phyloP scores from a whole-genome alignment of 1,284 basidiomycete genomes.

The Microbotryomycetes sp. region DNA sequence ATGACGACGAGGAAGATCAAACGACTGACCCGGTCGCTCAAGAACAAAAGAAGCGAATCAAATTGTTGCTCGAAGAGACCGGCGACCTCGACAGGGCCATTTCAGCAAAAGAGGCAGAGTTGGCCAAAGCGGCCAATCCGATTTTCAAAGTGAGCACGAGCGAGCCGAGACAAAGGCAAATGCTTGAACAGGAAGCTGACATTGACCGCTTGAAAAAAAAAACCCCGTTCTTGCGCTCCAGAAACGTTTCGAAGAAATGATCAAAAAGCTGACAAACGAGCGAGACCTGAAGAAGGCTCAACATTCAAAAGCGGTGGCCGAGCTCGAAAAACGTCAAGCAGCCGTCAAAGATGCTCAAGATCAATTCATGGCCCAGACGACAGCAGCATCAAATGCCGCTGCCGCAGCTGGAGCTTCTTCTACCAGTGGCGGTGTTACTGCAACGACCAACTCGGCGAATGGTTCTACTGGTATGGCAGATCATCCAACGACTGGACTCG shows the following conservation, averaged over 20 bases:
- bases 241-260: slow-evolving; percentile 88
- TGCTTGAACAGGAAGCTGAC: slow-evolving; percentile 17
- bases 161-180: not conserved
- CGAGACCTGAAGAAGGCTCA: slow-evolving; percentile 77
- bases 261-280: slow-evolving; percentile 78
- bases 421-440: no score
- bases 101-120: slow-evolving; percentile 73
- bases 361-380: not conserved
- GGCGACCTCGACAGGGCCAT: slow-evolving; percentile 80
- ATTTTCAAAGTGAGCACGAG: slow-evolving; percentile 62
- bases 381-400: not conserved
- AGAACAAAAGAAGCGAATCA: slow-evolving; percentile 41
- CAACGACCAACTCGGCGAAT: no score
- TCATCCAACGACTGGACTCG: no score
- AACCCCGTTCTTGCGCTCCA: slow-evolving; percentile 37
- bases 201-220: not conserved
- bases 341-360: not conserved
- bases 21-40: slow-evolving; percentile 19
- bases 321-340: slow-evolving; percentile 19
- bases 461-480: no score
- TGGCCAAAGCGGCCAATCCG: slow-evolving; percentile 78
- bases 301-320: slow-evolving; percentile 27
- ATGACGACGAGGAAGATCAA: slow-evolving; percentile 51
- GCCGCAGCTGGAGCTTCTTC: not conserved
- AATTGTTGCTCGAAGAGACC: slow-evolving; percentile 79